Base-by-base conservation (phyloP, 371 early-diverging fungal species). In the Lichtheimia ramosa region DNA sequence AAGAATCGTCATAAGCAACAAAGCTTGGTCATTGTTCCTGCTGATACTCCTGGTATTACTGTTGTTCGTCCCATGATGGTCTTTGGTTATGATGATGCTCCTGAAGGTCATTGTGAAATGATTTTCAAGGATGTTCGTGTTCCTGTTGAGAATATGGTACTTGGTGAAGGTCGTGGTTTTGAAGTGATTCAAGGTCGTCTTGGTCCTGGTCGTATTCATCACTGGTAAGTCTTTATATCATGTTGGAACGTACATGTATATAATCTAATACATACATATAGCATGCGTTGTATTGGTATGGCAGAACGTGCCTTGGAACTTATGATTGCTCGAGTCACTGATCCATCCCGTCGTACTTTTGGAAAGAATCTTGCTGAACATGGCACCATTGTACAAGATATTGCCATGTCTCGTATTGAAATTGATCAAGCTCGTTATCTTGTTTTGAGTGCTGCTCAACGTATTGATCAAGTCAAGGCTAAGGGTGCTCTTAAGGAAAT, bases 131-230 rank as follows among this genome's bases (percentile, higher is more conserved):
- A 96, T 71, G 96, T 95, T 51, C 83, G 89, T 60, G 93, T 98
- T 14, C 96, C 96, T 4, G 75, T 76, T 4, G 87, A 89, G 50
- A 94, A 95, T 73, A 87, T 98, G 54, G 71, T 98, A 23, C 82
- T 94, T 48, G 97, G 97, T 40, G 94, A 95, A 70, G 98, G 98
- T 39, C 88, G 97, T 59, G 98, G 98, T 0, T 97, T 98, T 70
- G 98, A 98, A 68, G 86, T 98, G 41, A 91, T 96, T 60, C 97
- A 98, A 77, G 96, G 96, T 21, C 88, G 98, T 13, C 81, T 98
- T 15, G 98, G 98, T 10, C 96, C 96, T 39, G 95, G 91, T 51
- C 83, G 88, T 65, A 85, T 89, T 56, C 88, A 88, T 59, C 86
- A 89, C 64, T 83, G 91, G 53, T 43, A 59, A 53, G 43, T 23